These are phyloP conservation scores for Mortierella alpina DNA, from an alignment of 192 early-diverging fungal genomes.

Conservation along the genomic window DNA sequence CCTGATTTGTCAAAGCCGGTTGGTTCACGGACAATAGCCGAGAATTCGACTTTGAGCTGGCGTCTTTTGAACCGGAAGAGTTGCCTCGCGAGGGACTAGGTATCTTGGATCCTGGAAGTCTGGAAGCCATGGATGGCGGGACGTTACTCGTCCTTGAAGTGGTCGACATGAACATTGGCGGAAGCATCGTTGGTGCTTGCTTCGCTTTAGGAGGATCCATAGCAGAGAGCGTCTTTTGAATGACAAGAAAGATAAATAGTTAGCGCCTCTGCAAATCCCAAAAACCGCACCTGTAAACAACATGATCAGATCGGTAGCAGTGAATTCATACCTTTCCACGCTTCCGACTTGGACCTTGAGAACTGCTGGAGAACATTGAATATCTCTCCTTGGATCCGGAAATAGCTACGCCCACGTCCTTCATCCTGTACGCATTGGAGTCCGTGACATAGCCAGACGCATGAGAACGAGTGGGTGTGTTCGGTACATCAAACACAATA, in stretches of 20 bases:
- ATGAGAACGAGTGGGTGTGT: slow-evolving; percentile 10
- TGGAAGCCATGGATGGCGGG: slow-evolving; percentile 25
- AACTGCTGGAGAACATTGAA: slow-evolving; percentile 14
- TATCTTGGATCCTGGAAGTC: slow-evolving; percentile 34
- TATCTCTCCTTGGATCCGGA: slow-evolving; percentile 29
- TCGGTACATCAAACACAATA: slow-evolving; percentile 23
- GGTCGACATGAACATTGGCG: slow-evolving; percentile 56
- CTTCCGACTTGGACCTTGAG: slow-evolving; percentile 27
- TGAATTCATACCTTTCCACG: slow-evolving; percentile 34
- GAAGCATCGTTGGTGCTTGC: slow-evolving; percentile 46
- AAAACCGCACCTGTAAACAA: too few relatives aligned
- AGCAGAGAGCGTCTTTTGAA: slow-evolving; percentile 30
- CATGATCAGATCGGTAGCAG: too few relatives aligned
- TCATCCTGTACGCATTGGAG: slow-evolving; percentile 3
- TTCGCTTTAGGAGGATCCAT: slow-evolving; percentile 51
- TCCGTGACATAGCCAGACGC: neutral
- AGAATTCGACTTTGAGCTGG: slow-evolving; percentile 9
- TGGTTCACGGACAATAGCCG: slow-evolving; percentile 4
- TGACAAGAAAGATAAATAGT: neutral
- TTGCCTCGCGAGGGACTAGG: slow-evolving; percentile 36
- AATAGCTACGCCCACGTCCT: neutral
- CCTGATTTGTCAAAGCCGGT: slow-evolving; percentile 2
- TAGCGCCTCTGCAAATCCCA: neutral
- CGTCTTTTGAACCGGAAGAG: slow-evolving; percentile 4
- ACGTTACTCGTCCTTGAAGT: slow-evolving; percentile 29